Evolutionary conservation across 1,284 basidiomycete species (phyloP), one percentile per base, ranked within the genome.

Genomic region (Inonotus obliquus): DNA sequence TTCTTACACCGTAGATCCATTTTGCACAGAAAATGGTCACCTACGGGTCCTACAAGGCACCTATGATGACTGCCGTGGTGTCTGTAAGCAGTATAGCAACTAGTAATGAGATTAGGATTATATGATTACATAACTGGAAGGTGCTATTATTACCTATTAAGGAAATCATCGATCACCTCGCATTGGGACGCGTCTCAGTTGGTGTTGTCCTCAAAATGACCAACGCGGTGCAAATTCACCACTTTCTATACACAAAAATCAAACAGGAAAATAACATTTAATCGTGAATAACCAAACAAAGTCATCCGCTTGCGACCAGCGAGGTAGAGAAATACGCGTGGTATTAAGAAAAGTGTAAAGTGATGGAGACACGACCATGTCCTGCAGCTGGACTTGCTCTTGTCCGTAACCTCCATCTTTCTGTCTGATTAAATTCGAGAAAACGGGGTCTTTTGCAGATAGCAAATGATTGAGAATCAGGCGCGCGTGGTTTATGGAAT

Each of bases 131-230:
- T 49, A 25, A 49, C 10, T 7, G 7, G 2, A 1, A 49, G 19
- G 25, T 13, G 19, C 23, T 23, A 29, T n/a, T 9, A 52, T 35
- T n/a, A 5, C 51, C 23, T 4, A 5, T 17, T 52, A 17, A 4
- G 51, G 51, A 32, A 52, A 17, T 4, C 51, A 27, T 17, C 51
- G 51, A 52, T 52, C 51, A 35, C 11, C 21, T n/a, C 51, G 27
- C 51, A 52, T 52, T 52, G 9, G 51, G 51, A 52, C 51, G 51
- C 51, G 51, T 52, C 51, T 52, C 51, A 35, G 25, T 35, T 52
- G 14, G 51, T 17, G 29, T 29, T 52, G 32, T 32, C 32, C 32
- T 32, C 32, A 19, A 9, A 5, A n/a, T 47, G n/a, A n/a, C 45
- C 21, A 52, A 52, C 51, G 17, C 29, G n/a, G 14, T 35, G 51